Percentiles rank a stretch among this genome's conserved stretches.
These are phyloP conservation scores for Aspergillus sp. DNA, from an alignment of 2,329 filamentous ascomycete species.

Conservation along the genomic window DNA sequence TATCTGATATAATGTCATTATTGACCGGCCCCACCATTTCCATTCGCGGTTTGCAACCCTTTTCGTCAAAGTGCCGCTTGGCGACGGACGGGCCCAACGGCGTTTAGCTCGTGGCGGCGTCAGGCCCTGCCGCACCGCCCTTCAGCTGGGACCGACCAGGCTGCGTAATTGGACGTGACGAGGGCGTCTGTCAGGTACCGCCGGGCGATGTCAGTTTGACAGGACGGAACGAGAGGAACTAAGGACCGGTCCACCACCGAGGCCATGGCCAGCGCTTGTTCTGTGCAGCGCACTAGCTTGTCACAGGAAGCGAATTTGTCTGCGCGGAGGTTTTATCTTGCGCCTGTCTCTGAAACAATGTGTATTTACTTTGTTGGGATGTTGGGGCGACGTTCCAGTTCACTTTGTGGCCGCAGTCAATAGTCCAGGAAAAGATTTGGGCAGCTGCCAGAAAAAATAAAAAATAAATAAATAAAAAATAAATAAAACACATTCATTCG, in stretches of 20 bases:
- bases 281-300: background rate
- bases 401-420: background rate
- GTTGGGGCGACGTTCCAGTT: no score
- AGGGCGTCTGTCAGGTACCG: background rate
- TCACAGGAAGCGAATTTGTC: background rate
- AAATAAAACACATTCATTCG: background rate
- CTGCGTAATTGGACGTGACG: background rate
- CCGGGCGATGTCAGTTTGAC: constrained; percentile 4
- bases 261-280: background rate
- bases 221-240: background rate
- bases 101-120: constrained; percentile 6
- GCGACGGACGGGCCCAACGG: constrained; percentile 10
- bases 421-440: background rate
- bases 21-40: background rate
- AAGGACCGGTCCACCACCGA: background rate
- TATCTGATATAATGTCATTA: background rate
- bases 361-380: no score
- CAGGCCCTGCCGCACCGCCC: background rate
- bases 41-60: background rate
- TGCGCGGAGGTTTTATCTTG: background rate
- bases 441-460: background rate
- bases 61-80: constrained; percentile 1
- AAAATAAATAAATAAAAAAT: no score
- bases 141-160: background rate
- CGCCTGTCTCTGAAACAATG: background rate